Base-by-base conservation (phyloP, 108 stramenopile species). In the Pseudonitzschia multiseries region DNA sequence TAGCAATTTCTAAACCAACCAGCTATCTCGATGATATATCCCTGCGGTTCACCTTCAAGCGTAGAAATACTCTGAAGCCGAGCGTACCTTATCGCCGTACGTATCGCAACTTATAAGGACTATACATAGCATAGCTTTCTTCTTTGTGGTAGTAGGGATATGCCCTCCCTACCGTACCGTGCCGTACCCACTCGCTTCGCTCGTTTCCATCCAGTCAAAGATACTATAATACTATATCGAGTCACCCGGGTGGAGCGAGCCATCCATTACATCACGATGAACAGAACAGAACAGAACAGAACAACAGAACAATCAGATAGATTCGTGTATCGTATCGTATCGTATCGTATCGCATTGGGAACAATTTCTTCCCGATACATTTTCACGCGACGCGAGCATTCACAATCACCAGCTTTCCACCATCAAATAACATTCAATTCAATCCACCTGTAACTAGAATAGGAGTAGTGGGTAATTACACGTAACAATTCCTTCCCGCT, bases 391-490 rank as follows among this genome's bases (percentile, higher is more conserved):
- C 54, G 20, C 54, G 54, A 56, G 54, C 54, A 26, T 26, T 56
- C 13, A 88, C 24, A 20, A 71, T 71, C 50, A 59, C 21, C 5
- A 71, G 70, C 43, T 71, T 71, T 0, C 70, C 70, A n/a, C n/a
- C n/a, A n/a, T n/a, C n/a, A n/a, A 21, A 56, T 52, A 21, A 71
- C 50, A 51, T 71, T 54, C 31, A 71, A 27, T 24, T 57, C 70
- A 1, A 4, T 8, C 22, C 4, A 71, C n/a, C n/a, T n/a, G n/a
- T n/a, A n/a, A n/a, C n/a, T n/a, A n/a, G n/a, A n/a, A n/a, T n/a
- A n/a, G n/a, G n/a, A n/a, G n/a, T n/a, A n/a, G n/a, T n/a, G n/a
- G n/a, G n/a, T n/a, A n/a, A n/a, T n/a, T n/a, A n/a, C n/a, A n/a
- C n/a, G 56, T 8, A 15, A 14, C n/a, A 71, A 43, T 2, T 28